phyloP scores from a whole-genome alignment of 2,329 filamentous ascomycete species.

The Pseudonectria foliicola region DNA sequence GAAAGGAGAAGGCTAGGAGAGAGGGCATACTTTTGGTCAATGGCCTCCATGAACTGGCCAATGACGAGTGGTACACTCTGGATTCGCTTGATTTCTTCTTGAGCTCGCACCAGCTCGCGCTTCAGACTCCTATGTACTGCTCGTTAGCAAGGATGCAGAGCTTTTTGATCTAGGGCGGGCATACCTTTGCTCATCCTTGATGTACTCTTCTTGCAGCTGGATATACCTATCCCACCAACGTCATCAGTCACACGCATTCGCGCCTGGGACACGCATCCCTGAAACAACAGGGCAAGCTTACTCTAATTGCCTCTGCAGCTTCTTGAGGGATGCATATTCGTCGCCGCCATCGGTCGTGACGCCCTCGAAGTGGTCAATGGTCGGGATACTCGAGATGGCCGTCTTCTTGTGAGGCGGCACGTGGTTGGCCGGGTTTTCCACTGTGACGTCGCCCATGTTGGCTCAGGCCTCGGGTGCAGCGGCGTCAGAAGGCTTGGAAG shows the following conservation, averaged over 20 bases:
- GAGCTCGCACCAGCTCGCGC: slow-evolving; percentile 90
- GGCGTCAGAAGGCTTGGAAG: neutral
- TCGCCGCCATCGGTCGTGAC: slow-evolving; percentile 74
- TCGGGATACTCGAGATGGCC: slow-evolving; percentile 73
- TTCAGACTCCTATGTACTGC: slow-evolving; percentile 68
- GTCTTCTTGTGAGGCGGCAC: slow-evolving; percentile 75
- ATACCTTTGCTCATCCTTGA: slow-evolving; percentile 98
- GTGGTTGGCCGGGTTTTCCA: slow-evolving; percentile 72
- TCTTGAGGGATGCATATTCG: slow-evolving; percentile 93
- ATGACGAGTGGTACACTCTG: slow-evolving; percentile 97
- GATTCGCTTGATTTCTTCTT: slow-evolving; percentile 99
- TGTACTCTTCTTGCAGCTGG: slow-evolving; percentile 98
- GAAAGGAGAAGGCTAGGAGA: slow-evolving; percentile 2
- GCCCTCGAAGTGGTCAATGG: slow-evolving; percentile 84
- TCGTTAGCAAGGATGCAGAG: slow-evolving; percentile 8
- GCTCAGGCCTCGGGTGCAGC: slow-evolving; percentile 1
- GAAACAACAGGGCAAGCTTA: slow-evolving; percentile 36
- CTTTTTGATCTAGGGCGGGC: slow-evolving; percentile 2
- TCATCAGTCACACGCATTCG: slow-evolving; percentile 8
- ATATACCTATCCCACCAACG: slow-evolving; percentile 59
- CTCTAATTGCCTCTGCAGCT: slow-evolving; percentile 93
- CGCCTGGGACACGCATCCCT: slow-evolving; percentile 1
- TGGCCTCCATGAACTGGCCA: slow-evolving; percentile 99
- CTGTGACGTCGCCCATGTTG: slow-evolving; percentile 77
- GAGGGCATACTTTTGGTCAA: slow-evolving; percentile 83